Conservation (phyloP, 495 filamentous ascomycete species). For the Glutinoglossum americanum region DNA sequence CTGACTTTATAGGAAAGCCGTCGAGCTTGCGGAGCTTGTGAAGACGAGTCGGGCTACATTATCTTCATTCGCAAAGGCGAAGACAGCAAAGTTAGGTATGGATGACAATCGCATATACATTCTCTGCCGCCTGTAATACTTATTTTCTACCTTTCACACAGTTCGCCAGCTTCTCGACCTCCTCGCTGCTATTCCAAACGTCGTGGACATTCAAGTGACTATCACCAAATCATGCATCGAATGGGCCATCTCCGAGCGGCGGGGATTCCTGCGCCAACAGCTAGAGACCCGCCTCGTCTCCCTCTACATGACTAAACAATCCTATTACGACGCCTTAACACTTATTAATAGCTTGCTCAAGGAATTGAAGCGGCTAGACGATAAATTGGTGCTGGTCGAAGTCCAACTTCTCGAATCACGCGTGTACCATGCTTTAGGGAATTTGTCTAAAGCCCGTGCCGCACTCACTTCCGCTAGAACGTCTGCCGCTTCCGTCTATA, state of each 20-base stretch:
- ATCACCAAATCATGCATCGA: constrained; percentile 97
- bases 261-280: constrained; percentile 90
- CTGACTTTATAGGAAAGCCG: constrained; percentile 31
- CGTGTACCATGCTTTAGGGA: constrained; percentile 92
- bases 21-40: constrained; percentile 81
- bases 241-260: constrained; percentile 85
- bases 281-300: constrained; percentile 88
- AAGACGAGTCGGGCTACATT: constrained; percentile 75
- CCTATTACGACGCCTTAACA: constrained; percentile 88
- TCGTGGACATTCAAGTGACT: constrained; percentile 73
- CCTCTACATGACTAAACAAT: constrained; percentile 87
- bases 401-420: constrained; percentile 93
- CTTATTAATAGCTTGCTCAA: constrained; percentile 89
- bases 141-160: constrained; percentile 16
- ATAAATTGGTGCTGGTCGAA: constrained; percentile 97
- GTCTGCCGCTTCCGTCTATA: constrained; percentile 89
- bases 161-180: constrained; percentile 94
- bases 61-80: constrained; percentile 92
- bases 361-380: constrained; percentile 92
- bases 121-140: constrained; percentile 1
- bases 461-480: constrained; percentile 87
- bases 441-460: constrained; percentile 86
- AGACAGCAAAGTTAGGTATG: constrained; percentile 93
- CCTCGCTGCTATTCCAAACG: constrained; percentile 81
- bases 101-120: neutral